These are phyloP conservation scores for Phytopythium oedochilum DNA, from an alignment of 352 stramenopile species.

Conservation along the genomic window DNA sequence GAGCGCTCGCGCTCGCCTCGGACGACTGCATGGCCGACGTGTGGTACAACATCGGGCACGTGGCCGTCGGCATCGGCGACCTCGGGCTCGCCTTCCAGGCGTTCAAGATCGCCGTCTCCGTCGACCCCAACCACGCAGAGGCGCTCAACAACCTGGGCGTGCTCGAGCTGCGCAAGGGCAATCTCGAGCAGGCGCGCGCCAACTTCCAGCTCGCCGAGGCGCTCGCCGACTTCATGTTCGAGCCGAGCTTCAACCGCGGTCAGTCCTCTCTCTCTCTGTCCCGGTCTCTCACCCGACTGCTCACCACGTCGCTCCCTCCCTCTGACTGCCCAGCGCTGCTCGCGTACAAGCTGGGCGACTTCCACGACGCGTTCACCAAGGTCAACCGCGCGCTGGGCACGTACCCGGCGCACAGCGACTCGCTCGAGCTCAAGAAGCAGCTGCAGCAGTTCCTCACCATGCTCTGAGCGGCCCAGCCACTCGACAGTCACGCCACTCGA, in stretches of 20 bases:
- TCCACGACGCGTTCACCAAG: slow-evolving; percentile 87
- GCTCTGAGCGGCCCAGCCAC: slow-evolving; percentile 28
- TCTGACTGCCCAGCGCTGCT: slow-evolving; percentile 57
- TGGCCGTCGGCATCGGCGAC: slow-evolving; percentile 91
- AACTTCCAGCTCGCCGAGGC: slow-evolving; percentile 81
- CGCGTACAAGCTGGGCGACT: slow-evolving; percentile 89
- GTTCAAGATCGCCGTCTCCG: slow-evolving; percentile 91
- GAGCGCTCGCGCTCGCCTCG: slow-evolving; percentile 79
- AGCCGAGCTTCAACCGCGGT: slow-evolving; percentile 90
- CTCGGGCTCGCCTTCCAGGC: slow-evolving; percentile 91
- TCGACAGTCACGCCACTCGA: neutral
- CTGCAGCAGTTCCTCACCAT: slow-evolving; percentile 81
- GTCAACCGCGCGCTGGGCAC: slow-evolving; percentile 77
- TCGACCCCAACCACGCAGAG: slow-evolving; percentile 91
- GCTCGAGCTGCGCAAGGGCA: slow-evolving; percentile 87
- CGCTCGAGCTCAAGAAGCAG: slow-evolving; percentile 85
- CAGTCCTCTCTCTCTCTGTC: slow-evolving; percentile 2
- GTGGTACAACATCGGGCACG: slow-evolving; percentile 94
- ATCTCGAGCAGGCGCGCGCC: slow-evolving; percentile 78
- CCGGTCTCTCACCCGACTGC: slow-evolving; percentile 1
- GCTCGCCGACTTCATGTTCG: slow-evolving; percentile 87
- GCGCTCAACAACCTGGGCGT: slow-evolving; percentile 91
- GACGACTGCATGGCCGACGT: slow-evolving; percentile 92
- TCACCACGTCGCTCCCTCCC: too few species aligned
- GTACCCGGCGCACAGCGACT: slow-evolving; percentile 84